A percentile compares a stretch with the other conserved stretches of the same genome.
Conservation (phyloP, 768 basidiomycete species). For the Mycena amicta region DNA sequence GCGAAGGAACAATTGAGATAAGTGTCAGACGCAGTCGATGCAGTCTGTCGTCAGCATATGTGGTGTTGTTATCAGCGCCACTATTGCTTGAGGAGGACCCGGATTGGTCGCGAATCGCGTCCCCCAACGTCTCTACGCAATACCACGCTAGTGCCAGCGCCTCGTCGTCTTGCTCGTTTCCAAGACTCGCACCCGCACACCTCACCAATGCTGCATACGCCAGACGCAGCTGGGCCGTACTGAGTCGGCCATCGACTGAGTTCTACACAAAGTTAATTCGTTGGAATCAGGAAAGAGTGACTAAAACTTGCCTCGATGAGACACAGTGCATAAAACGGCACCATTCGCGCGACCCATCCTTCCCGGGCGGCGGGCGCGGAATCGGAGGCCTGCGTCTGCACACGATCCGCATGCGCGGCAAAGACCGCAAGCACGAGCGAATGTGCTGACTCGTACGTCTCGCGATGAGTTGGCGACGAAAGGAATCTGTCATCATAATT, state of each 20-base stretch:
- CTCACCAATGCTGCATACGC: constrained; percentile 75
- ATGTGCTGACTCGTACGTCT: constrained; percentile 86
- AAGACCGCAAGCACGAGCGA: constrained; percentile 81
- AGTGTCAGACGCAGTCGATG: constrained; percentile 68
- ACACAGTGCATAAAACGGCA: constrained; percentile 74
- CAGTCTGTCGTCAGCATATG: constrained; percentile 28
- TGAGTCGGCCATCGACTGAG: constrained; percentile 61
- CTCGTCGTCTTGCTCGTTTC: too few relatives aligned
- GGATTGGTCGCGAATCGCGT: constrained; percentile 40
- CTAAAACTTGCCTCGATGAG: constrained; percentile 62
- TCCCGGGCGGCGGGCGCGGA: constrained; percentile 20
- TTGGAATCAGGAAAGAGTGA: background rate
- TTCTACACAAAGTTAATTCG: constrained; percentile 45
- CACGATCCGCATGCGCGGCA: constrained; percentile 53
- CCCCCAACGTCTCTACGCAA: constrained; percentile 61
- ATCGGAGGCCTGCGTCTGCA: background rate
- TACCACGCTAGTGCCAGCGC: constrained; percentile 64
- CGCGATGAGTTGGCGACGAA: constrained; percentile 57
- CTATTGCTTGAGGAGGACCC: constrained; percentile 26
- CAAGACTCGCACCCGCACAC: constrained; percentile 59
- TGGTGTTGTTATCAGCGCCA: constrained; percentile 20
- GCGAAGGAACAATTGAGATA: constrained; percentile 64
- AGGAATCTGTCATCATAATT: constrained; percentile 51
- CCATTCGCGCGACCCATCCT: constrained; percentile 40
- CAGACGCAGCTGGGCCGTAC: constrained; percentile 64